Conservation (phyloP, 768 basidiomycete species). For the Lentinula guzmanii region DNA sequence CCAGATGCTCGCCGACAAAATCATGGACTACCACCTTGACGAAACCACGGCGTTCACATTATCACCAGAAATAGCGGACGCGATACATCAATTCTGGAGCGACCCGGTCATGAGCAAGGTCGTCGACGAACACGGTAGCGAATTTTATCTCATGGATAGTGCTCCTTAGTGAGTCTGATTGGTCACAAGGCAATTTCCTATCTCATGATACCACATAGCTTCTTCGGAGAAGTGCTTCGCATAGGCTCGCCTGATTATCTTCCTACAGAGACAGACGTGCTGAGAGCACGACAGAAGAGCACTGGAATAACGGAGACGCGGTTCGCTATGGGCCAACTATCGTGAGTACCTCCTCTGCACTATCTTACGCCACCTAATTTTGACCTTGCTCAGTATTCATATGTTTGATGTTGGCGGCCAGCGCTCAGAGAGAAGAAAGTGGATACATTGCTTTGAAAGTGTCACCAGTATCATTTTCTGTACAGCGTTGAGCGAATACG, state of each 20-base stretch:
- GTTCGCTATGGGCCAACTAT: constrained; percentile 63
- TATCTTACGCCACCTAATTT: background rate
- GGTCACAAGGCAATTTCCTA: background rate
- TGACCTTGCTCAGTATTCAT: constrained; percentile 31
- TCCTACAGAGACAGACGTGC: constrained; percentile 81
- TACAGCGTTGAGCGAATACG: constrained; percentile 68
- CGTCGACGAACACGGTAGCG: constrained; percentile 53
- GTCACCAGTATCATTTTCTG: constrained; percentile 71
- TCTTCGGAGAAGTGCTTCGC: constrained; percentile 79
- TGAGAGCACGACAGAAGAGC: constrained; percentile 84
- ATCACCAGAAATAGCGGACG: constrained; percentile 40
- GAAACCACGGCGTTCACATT: constrained; percentile 39
- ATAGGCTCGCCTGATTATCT: constrained; percentile 79
- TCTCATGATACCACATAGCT: constrained; percentile 37
- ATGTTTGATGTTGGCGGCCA: constrained; percentile 76
- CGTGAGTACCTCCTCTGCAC: constrained; percentile 29
- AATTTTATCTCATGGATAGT: constrained; percentile 95
- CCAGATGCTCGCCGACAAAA: constrained; percentile 5
- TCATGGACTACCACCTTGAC: constrained; percentile 25
- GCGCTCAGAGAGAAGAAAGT: constrained; percentile 40
- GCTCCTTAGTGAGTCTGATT: constrained; percentile 67
- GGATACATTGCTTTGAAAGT: constrained; percentile 51
- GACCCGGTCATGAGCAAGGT: constrained; percentile 40
- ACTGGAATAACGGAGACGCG: constrained; percentile 88
- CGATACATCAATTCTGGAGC: constrained; percentile 46